Evolutionary conservation across 345 rosid species (phyloP), one percentile per base, ranked within the genome.

Genomic region (Citrus unshiu): DNA sequence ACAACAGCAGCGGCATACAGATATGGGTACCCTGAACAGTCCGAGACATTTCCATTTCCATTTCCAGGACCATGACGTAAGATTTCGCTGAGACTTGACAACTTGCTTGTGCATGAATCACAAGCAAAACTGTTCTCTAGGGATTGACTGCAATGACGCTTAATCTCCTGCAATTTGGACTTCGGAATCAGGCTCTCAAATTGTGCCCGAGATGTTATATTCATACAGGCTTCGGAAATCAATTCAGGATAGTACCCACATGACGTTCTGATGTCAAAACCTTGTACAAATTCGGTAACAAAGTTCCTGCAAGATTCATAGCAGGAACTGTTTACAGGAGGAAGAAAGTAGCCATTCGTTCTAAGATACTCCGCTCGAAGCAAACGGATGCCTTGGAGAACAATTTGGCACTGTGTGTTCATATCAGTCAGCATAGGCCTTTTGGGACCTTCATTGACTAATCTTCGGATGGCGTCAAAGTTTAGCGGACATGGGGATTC

Each of bases 1-100:
- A 83, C 30, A 74, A 85, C 59, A n/a, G 83, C 88, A 25, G 88
- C 87, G 3, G 86, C 80, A 70, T 87, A 87, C 79, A 84, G 75
- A 13, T 16, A 46, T 62, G 76, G 29, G 54, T 80, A 85, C 43
- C 80, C 78, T 19, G 83, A 46, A 79, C 84, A 82, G 70, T 72
- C 67, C 2, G 85, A 85, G 40, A 56, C 39, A 76, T 81, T 80
- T 54, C 30, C 69, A 57, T 9, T 18, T 25, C 39, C 39, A 21
- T 54, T 54, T 46, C 51, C 5, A 46, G 43, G 59, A 72, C 6
- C 63, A 62, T 30, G 64, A 6, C 73, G 78, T 71, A 62, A 77
- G 46, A 30, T 3, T 40, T 80, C 35, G 32, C 51, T 27, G 10
- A 78, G 27, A 39, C 60, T 74, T n/a, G 59, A 43, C 84, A 85